A percentile compares a stretch with the other conserved stretches of the same genome.
phyloP scores from a whole-genome alignment of 2,329 filamentous ascomycete genomes.

The Exophiala alcalophila region DNA sequence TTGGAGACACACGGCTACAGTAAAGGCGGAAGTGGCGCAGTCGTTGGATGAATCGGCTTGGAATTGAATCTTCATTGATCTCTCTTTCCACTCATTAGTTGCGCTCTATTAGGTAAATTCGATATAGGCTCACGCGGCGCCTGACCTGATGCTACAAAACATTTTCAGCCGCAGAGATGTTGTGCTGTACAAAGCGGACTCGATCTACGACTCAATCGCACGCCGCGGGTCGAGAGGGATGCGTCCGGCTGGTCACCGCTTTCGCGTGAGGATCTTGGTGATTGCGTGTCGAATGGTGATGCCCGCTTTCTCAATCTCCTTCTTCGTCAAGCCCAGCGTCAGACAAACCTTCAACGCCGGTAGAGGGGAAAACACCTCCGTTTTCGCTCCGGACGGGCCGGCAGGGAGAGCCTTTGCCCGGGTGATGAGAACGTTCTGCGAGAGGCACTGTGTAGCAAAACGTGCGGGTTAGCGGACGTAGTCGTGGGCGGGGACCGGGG shows the following conservation, averaged over 20 bases:
- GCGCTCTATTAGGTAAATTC: no score
- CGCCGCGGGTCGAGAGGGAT: no score
- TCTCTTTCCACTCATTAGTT: background rate
- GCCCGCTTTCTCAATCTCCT: constrained; percentile 93
- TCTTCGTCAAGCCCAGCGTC: constrained; percentile 81
- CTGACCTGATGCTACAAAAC: no score
- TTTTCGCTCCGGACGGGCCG: constrained; percentile 58
- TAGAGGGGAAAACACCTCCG: constrained; percentile 63
- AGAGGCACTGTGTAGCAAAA: constrained; percentile 59
- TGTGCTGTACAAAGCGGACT: no score
- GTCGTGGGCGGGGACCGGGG: background rate
- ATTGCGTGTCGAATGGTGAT: constrained; percentile 85
- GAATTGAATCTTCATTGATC: no score
- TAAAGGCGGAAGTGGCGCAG: no score
- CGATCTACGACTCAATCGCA: no score
- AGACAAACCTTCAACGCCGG: constrained; percentile 90
- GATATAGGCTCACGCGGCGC: background rate
- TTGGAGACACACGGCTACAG: no score
- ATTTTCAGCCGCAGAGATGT: no score
- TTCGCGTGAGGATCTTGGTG: constrained; percentile 76
- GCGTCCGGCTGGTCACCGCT: no score
- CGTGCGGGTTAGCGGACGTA: background rate
- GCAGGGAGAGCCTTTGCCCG: constrained; percentile 76
- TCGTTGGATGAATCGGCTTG: no score
- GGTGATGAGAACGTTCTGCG: constrained; percentile 86